These are phyloP conservation scores for Nephromyces sp. DNA, from an alignment of 169 alveolate genomes.

Conservation along the genomic window DNA sequence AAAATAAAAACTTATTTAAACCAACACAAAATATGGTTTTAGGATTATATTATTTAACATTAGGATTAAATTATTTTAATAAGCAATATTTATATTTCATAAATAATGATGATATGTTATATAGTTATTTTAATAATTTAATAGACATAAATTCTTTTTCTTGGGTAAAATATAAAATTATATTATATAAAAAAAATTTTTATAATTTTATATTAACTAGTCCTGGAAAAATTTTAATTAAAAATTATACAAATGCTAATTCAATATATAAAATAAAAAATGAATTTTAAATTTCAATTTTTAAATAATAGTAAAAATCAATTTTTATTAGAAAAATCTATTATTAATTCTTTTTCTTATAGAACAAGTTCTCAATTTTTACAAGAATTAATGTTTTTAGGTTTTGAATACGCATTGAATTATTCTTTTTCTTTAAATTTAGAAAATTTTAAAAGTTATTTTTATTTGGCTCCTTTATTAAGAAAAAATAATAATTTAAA, in stretches of 20 bases:
- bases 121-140: constrained; percentile 8
- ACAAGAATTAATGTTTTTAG: constrained; percentile 20
- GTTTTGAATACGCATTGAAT: constrained; percentile 38
- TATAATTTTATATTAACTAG: constrained; percentile 14
- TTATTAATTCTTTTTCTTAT: constrained; percentile 2
- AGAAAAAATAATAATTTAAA: not conserved
- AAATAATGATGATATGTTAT: constrained; percentile 17
- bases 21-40: constrained; percentile 24
- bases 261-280: constrained; percentile 5
- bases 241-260: constrained; percentile 7
- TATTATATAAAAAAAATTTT: constrained; percentile 16
- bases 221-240: constrained; percentile 12
- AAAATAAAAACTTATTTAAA: constrained; percentile 37
- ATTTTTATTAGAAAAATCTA: not conserved
- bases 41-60: constrained; percentile 19
- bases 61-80: constrained; percentile 1
- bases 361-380: constrained; percentile 18
- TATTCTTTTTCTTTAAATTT: constrained; percentile 19
- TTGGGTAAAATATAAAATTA: not conserved
- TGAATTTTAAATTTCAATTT: not conserved
- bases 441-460: constrained; percentile 28
- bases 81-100: constrained; percentile 1
- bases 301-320: not conserved
- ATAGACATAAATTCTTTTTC: not conserved
- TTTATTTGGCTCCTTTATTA: constrained; percentile 5